Percentiles rank a stretch among this genome's conserved stretches.
Conservation (phyloP, 305 asterid genomes). For the Fraxinus latifolia region DNA sequence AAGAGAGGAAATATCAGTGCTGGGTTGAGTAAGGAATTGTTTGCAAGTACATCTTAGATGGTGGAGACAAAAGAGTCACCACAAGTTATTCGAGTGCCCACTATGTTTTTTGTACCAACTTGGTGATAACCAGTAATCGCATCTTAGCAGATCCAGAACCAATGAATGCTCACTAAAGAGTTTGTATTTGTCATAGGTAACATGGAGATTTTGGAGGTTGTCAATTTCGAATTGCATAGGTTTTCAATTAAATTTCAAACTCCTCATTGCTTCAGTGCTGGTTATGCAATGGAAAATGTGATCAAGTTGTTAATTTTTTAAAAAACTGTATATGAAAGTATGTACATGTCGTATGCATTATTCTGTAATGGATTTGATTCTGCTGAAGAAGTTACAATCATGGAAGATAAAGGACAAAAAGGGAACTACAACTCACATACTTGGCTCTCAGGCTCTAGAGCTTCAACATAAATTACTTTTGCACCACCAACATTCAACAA, state of each 20-base stretch:
- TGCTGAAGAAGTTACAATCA: conserved; percentile 5
- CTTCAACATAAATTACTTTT: conserved; percentile 49
- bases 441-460: conserved; percentile 46
- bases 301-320: background rate
- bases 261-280: background rate
- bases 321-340: background rate
- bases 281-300: conserved; percentile 5
- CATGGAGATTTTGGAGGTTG: background rate
- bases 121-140: background rate
- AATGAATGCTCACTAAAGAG: background rate
- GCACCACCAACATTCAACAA: conserved; percentile 74
- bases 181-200: background rate
- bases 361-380: conserved; percentile 6
- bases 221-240: background rate
- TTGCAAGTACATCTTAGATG: background rate
- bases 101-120: background rate
- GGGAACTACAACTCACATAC: conserved; percentile 28
- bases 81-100: background rate
- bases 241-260: background rate
- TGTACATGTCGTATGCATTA: background rate
- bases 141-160: background rate
- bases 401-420: conserved; percentile 11
- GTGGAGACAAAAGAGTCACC: background rate
- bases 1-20: background rate
- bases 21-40: background rate